Evolutionary conservation across 2,329 filamentous ascomycete genomes (phyloP).

Genomic region (Cryphonectria nitschkei): DNA sequence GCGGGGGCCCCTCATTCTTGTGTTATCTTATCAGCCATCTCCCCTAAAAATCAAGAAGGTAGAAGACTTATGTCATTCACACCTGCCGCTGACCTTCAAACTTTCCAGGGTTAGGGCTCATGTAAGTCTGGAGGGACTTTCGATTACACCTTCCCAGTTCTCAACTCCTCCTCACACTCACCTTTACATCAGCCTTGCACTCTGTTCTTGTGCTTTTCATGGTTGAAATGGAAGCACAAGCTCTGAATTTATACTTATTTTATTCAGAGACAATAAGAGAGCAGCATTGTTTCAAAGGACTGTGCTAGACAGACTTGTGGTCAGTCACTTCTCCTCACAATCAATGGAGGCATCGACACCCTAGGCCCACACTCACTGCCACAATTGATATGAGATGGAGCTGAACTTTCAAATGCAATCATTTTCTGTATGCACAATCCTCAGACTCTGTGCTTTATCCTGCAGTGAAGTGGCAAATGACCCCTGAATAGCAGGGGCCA

Average conservation of each 20-base stretch:
- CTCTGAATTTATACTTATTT: too few species aligned
- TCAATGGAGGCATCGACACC: neutral
- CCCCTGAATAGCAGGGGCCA: neutral
- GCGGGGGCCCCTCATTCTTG: constrained; percentile 14
- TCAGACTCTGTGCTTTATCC: neutral
- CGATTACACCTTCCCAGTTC: neutral
- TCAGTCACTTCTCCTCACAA: neutral
- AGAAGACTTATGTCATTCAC: neutral
- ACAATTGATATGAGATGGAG: neutral
- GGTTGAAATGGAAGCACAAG: too few species aligned
- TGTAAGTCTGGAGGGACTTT: constrained; percentile 6
- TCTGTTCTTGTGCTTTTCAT: neutral
- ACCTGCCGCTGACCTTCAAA: neutral
- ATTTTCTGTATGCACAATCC: neutral
- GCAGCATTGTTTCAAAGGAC: too few species aligned
- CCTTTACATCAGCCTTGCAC: neutral
- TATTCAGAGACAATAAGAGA: too few species aligned
- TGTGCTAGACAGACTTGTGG: too few species aligned
- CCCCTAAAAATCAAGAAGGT: neutral
- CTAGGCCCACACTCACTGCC: too few species aligned
- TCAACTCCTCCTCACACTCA: neutral
- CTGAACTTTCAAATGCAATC: neutral
- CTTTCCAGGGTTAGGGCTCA: constrained; percentile 12
- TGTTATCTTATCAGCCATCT: constrained; percentile 45
- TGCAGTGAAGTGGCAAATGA: neutral